These are phyloP conservation scores for Exophiala alcalophila DNA, from an alignment of 2,329 filamentous ascomycete species.

Conservation along the genomic window DNA sequence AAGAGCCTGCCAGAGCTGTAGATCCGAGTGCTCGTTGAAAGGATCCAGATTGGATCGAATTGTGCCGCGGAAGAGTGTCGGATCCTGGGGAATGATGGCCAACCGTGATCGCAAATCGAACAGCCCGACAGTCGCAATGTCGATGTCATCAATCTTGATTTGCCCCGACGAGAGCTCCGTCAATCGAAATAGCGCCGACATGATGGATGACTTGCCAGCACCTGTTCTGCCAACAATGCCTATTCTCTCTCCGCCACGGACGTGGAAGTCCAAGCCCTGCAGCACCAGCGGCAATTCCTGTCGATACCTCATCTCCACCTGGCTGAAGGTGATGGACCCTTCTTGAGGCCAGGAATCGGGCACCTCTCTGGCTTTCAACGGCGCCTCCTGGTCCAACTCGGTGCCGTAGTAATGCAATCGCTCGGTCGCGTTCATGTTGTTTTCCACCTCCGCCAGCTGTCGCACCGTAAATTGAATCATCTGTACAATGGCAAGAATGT, in stretches of 20 bases:
- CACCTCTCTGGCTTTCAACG: slow-evolving; percentile 70
- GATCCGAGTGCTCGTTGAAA: slow-evolving; percentile 45
- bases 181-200: slow-evolving; percentile 46
- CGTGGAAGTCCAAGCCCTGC: slow-evolving; percentile 56
- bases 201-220: slow-evolving; percentile 47
- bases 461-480: slow-evolving; percentile 95
- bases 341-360: slow-evolving; percentile 77
- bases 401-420: slow-evolving; percentile 87
- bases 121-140: slow-evolving; percentile 43
- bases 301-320: slow-evolving; percentile 77
- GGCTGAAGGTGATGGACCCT: slow-evolving; percentile 73
- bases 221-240: slow-evolving; percentile 48
- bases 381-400: slow-evolving; percentile 82
- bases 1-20: slow-evolving; percentile 48
- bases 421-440: slow-evolving; percentile 96
- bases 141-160: slow-evolving; percentile 45
- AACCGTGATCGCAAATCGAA: slow-evolving; percentile 43
- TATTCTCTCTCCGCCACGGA: slow-evolving; percentile 47
- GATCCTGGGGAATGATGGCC: slow-evolving; percentile 48
- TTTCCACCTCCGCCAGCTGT: slow-evolving; percentile 92
- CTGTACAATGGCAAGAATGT: slow-evolving; percentile 88
- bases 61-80: slow-evolving; percentile 45
- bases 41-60: slow-evolving; percentile 47
- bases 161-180: slow-evolving; percentile 41
- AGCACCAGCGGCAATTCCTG: slow-evolving; percentile 69